Evolutionary conservation across 371 early-diverging fungal species (phyloP).

Genomic region (Mortierella sp.): DNA sequence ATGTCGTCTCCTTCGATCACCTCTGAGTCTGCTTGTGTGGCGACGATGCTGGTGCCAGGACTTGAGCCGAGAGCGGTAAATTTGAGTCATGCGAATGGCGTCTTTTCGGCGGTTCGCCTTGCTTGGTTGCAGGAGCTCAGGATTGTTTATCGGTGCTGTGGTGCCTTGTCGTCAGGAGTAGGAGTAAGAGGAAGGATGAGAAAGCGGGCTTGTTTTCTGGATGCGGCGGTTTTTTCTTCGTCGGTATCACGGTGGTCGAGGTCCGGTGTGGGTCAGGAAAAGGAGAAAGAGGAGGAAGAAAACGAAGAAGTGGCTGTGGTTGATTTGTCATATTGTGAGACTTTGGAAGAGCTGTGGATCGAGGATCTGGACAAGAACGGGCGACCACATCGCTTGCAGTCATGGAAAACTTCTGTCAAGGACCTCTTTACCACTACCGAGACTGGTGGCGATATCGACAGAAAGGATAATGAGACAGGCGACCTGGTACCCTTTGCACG

Average conservation of each 20-base stretch:
- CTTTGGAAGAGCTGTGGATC: slow-evolving; percentile 21
- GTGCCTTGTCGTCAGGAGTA: background rate
- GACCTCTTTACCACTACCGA: background rate
- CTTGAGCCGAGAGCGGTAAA: background rate
- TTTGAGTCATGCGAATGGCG: slow-evolving; percentile 10
- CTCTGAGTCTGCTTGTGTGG: background rate
- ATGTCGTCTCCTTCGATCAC: background rate
- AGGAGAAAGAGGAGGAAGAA: background rate
- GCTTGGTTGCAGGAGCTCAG: slow-evolving; percentile 25
- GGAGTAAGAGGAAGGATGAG: background rate
- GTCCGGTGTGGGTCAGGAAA: background rate
- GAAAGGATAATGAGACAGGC: too few relatives aligned
- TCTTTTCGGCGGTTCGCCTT: background rate
- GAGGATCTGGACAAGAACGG: slow-evolving; percentile 23
- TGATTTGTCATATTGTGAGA: slow-evolving; percentile 20
- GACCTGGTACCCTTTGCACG: slow-evolving; percentile 11
- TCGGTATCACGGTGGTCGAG: background rate
- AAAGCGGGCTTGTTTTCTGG: background rate
- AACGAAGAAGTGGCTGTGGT: background rate
- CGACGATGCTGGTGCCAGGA: slow-evolving; percentile 7
- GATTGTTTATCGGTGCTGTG: slow-evolving; percentile 20
- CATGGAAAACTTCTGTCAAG: background rate
- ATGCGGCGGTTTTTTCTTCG: background rate
- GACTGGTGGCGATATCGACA: background rate
- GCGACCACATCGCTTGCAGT: slow-evolving; percentile 17